Evolutionary conservation across 1,284 basidiomycete species (phyloP).

Genomic region (Leccinum fuscescens): DNA sequence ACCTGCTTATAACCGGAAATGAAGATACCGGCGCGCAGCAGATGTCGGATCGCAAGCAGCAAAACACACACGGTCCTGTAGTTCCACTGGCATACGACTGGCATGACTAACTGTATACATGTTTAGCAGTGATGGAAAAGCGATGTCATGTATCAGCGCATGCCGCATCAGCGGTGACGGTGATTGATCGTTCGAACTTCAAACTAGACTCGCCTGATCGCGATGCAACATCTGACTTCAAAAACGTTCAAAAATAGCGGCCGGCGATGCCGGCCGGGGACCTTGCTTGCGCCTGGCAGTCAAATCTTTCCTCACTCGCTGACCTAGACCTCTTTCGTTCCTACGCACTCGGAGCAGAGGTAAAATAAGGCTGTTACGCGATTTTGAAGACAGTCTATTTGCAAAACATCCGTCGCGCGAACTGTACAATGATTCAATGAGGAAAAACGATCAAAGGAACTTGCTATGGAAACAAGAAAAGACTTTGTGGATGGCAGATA

Average conservation of each 20-base stretch:
- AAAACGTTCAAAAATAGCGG: background rate
- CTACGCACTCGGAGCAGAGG: too few relatives aligned
- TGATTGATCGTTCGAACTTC: background rate
- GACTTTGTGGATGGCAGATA: too few relatives aligned
- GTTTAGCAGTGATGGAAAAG: background rate
- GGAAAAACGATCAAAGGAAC: too few relatives aligned
- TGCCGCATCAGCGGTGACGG: background rate
- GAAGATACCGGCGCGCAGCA: constrained; percentile 1
- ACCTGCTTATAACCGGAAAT: constrained; percentile 4
- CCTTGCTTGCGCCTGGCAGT: too few relatives aligned
- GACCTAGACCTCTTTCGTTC: too few relatives aligned
- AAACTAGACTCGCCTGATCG: background rate
- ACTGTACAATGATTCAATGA: too few relatives aligned
- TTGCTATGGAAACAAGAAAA: too few relatives aligned
- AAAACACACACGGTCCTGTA: background rate
- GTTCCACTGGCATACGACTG: background rate
- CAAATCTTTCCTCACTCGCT: too few relatives aligned
- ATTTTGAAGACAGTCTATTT: too few relatives aligned
- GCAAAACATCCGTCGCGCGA: too few relatives aligned
- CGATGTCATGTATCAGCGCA: background rate
- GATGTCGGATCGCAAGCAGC: background rate
- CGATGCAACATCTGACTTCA: background rate
- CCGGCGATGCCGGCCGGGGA: too few relatives aligned
- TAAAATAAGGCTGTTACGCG: too few relatives aligned
- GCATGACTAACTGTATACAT: background rate